These are phyloP conservation scores for Cutaneotrichosporon cyanovorans DNA, from an alignment of 1,284 basidiomycete species.

Conservation along the genomic window DNA sequence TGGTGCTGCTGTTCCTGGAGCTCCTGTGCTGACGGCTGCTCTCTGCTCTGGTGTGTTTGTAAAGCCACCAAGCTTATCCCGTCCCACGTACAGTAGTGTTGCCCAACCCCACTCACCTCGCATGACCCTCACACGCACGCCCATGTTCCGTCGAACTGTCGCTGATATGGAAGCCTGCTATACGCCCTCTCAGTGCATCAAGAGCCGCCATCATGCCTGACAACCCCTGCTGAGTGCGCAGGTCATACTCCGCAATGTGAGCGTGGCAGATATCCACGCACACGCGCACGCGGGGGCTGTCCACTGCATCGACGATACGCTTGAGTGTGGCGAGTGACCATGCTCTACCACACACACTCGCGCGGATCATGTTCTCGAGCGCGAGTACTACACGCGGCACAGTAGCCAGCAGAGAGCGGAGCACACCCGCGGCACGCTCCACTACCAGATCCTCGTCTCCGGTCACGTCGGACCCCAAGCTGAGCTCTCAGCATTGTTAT, in stretches of 20 bases:
- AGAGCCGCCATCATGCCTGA: not conserved
- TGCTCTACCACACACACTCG: not conserved
- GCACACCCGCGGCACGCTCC: not conserved
- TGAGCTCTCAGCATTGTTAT: not conserved
- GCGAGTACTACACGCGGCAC: conserved; percentile 7
- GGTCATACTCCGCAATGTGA: conserved; percentile 11
- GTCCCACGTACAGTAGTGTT: too few species aligned
- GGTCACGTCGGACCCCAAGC: not conserved
- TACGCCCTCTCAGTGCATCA: not conserved
- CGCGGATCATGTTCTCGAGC: conserved; percentile 14
- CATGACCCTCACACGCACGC: conserved; percentile 6
- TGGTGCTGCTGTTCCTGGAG: too few species aligned
- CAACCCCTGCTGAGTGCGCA: not conserved
- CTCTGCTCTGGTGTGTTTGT: too few species aligned
- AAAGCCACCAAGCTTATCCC: too few species aligned
- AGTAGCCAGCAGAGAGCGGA: not conserved
- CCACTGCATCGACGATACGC: conserved; percentile 5
- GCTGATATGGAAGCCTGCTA: conserved; percentile 13
- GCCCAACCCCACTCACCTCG: conserved; percentile 6
- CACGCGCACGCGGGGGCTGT: conserved; percentile 1
- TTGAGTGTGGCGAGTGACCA: conserved; percentile 7
- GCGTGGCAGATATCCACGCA: conserved; percentile 18
- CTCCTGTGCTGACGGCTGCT: too few species aligned
- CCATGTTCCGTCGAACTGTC: conserved; percentile 7
- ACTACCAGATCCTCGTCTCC: not conserved